Percentiles rank a stretch among this genome's conserved stretches.
These are phyloP conservation scores for Onygenales sp. DNA, from an alignment of 2,329 filamentous ascomycete species.

Conservation along the genomic window DNA sequence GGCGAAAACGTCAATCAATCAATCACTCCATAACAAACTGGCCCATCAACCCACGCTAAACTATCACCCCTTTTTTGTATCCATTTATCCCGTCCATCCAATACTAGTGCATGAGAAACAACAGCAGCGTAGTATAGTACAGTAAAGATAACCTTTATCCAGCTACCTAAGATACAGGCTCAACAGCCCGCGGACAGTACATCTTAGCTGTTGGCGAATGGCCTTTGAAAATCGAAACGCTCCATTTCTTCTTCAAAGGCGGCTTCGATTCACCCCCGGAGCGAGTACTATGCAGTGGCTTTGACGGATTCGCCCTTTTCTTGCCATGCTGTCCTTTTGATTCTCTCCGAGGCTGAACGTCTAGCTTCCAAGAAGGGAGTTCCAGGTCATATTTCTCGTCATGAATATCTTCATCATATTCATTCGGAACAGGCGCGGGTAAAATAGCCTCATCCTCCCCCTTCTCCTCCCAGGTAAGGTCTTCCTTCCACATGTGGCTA, in stretches of 20 bases:
- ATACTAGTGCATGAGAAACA: too few relatives aligned
- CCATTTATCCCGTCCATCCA: too few relatives aligned
- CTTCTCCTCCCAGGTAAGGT: slow-evolving; percentile 4
- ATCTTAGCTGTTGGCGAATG: not conserved
- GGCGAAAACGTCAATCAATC: too few relatives aligned
- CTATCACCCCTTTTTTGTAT: too few relatives aligned
- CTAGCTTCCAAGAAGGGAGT: not conserved
- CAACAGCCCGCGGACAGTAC: not conserved
- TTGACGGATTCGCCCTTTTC: not conserved
- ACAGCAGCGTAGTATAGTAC: too few relatives aligned
- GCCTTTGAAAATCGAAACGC: slow-evolving; percentile 10
- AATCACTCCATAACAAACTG: too few relatives aligned
- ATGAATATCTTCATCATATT: slow-evolving; percentile 1
- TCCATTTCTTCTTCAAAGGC: slow-evolving; percentile 8
- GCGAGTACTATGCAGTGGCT: not conserved
- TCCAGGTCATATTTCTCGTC: not conserved
- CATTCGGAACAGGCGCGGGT: not conserved
- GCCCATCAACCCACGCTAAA: too few relatives aligned
- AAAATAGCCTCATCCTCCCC: not conserved
- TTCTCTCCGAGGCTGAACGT: not conserved
- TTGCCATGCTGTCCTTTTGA: not conserved
- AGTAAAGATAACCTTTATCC: too few relatives aligned
- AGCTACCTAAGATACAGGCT: not conserved
- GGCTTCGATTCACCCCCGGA: slow-evolving; percentile 3
- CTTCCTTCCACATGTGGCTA: slow-evolving; percentile 3